Percentiles rank a stretch among this genome's conserved stretches.
Evolutionary conservation across 2,329 filamentous ascomycete species (phyloP).

Genomic region (Rhytidhysteron rufulum): DNA sequence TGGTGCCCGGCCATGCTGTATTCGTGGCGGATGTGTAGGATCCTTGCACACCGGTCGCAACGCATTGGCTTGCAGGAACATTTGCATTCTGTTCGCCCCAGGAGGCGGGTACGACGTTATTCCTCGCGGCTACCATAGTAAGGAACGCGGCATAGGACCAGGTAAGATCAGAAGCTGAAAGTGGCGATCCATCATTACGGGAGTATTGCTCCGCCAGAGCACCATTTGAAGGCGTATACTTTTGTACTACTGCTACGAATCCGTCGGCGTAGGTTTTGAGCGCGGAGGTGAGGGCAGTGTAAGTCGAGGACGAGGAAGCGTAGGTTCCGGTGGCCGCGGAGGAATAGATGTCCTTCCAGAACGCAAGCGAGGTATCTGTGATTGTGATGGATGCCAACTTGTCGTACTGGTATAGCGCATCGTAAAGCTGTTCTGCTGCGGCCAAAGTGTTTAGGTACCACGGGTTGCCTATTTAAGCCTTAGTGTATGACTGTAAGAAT

Average conservation of each 20-base stretch:
- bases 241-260: slow-evolving; percentile 47
- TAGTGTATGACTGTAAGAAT: too few species aligned
- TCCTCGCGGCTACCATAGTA: slow-evolving; percentile 45
- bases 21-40: slow-evolving; percentile 50
- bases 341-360: slow-evolving; percentile 66
- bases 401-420: slow-evolving; percentile 70
- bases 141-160: slow-evolving; percentile 73
- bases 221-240: slow-evolving; percentile 57
- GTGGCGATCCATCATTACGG: slow-evolving; percentile 44
- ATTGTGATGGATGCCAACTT: slow-evolving; percentile 60
- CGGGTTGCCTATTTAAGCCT: slow-evolving; percentile 65
- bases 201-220: slow-evolving; percentile 65
- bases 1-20: slow-evolving; percentile 8
- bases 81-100: slow-evolving; percentile 51
- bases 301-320: slow-evolving; percentile 52
- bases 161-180: slow-evolving; percentile 65
- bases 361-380: slow-evolving; percentile 61
- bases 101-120: slow-evolving; percentile 47
- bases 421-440: slow-evolving; percentile 76
- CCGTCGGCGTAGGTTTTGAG: slow-evolving; percentile 62
- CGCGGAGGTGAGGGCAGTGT: slow-evolving; percentile 54
- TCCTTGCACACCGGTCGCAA: slow-evolving; percentile 27
- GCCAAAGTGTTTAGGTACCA: slow-evolving; percentile 75
- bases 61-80: slow-evolving; percentile 50
- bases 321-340: slow-evolving; percentile 62